These are phyloP conservation scores for Rhizomucor pusillus DNA, from an alignment of 371 early-diverging fungal species.

Conservation along the genomic window DNA sequence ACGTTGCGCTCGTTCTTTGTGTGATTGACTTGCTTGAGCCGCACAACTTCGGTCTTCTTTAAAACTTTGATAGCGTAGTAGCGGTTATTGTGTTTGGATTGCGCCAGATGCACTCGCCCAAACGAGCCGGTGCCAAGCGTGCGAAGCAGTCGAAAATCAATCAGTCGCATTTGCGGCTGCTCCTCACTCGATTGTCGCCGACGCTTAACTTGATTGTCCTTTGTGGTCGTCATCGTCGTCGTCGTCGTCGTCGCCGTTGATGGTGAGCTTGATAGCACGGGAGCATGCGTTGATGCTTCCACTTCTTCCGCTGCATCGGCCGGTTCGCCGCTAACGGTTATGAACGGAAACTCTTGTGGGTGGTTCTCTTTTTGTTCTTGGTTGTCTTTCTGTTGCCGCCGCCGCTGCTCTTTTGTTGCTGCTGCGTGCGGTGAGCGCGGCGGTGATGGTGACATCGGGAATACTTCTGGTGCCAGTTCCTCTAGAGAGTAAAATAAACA, in stretches of 20 bases:
- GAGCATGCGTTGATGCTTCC: constrained; percentile 13
- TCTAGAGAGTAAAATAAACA: background rate
- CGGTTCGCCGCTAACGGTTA: background rate
- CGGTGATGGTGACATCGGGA: constrained; percentile 5
- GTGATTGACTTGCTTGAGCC: constrained; percentile 93
- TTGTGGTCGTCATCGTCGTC: background rate
- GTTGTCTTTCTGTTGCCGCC: background rate
- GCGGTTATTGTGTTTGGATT: constrained; percentile 80
- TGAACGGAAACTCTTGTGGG: too few relatives aligned
- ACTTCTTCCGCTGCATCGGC: constrained; percentile 7
- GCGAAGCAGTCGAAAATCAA: constrained; percentile 66
- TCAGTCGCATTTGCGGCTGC: constrained; percentile 54
- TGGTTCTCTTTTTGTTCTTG: too few relatives aligned
- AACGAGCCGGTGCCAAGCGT: constrained; percentile 98
- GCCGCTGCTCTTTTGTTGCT: background rate
- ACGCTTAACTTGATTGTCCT: background rate
- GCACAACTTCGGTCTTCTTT: constrained; percentile 88
- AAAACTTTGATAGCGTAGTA: constrained; percentile 93
- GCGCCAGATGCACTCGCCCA: constrained; percentile 91
- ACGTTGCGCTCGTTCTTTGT: constrained; percentile 89
- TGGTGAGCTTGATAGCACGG: constrained; percentile 6
- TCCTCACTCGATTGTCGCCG: background rate
- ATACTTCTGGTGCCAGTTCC: constrained; percentile 7
- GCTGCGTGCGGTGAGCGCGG: background rate
- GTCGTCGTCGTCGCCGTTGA: background rate